Percentiles rank a stretch among this genome's conserved stretches.
phyloP scores from a whole-genome alignment of 1,284 basidiomycete genomes.

The Butyriboletus appendiculatus region DNA sequence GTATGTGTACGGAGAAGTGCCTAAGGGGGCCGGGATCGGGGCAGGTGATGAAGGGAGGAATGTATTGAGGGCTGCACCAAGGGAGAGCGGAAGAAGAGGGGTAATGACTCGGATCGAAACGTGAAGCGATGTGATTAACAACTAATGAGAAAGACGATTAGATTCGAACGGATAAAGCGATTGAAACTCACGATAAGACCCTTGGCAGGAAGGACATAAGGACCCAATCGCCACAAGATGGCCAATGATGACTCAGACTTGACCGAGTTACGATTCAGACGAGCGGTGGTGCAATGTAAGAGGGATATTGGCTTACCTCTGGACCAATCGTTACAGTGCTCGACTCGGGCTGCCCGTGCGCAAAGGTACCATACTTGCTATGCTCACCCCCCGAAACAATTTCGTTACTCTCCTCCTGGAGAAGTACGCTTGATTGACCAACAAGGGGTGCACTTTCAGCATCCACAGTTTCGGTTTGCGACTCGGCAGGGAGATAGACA shows the following conservation, averaged over 20 bases:
- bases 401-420: slow-evolving; percentile 31
- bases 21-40: slow-evolving; percentile 27
- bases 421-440: slow-evolving; percentile 27
- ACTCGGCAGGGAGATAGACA: slow-evolving; percentile 52
- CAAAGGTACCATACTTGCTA: slow-evolving; percentile 72
- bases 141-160: slow-evolving; percentile 38
- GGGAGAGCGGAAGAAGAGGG: slow-evolving; percentile 67
- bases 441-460: slow-evolving; percentile 32
- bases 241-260: slow-evolving; percentile 22
- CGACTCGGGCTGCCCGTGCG: slow-evolving; percentile 12
- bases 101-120: slow-evolving; percentile 78
- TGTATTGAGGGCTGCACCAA: slow-evolving; percentile 66
- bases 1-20: slow-evolving; percentile 61
- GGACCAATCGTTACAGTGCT: background rate
- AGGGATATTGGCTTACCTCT: slow-evolving; percentile 11
- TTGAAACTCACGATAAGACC: slow-evolving; percentile 23
- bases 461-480: slow-evolving; percentile 22
- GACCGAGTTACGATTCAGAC: background rate
- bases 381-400: slow-evolving; percentile 17
- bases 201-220: slow-evolving; percentile 24
- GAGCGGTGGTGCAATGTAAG: background rate
- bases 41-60: slow-evolving; percentile 43
- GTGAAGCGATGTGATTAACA: slow-evolving; percentile 67
- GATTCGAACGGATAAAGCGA: background rate
- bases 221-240: slow-evolving; percentile 18